Evolutionary conservation across 2,329 filamentous ascomycete species (phyloP).

Genomic region (Didymellaceae sp.): DNA sequence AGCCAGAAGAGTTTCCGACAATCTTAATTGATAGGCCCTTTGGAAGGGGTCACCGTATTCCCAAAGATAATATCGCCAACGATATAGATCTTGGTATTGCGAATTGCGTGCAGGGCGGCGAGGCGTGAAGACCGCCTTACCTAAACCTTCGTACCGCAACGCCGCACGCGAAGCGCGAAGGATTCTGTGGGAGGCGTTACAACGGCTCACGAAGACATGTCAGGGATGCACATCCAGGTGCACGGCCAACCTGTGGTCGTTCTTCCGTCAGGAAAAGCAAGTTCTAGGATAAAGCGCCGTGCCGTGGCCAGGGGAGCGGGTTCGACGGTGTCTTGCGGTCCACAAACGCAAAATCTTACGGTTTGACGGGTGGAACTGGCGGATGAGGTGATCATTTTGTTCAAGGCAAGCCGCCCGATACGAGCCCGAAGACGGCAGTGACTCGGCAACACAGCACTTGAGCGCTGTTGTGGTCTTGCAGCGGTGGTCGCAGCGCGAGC

Average conservation of each 20-base stretch:
- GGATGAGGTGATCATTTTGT: conserved; percentile 7
- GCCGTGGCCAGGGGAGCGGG: conserved; percentile 13
- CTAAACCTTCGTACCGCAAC: conserved; percentile 1
- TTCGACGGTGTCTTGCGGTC: conserved; percentile 6
- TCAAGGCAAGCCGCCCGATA: conserved; percentile 9
- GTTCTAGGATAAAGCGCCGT: conserved; percentile 12
- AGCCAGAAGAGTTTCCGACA: neutral
- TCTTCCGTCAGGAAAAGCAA: conserved; percentile 10
- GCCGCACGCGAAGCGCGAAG: conserved; percentile 7
- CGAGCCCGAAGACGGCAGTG: neutral
- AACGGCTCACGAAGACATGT: conserved; percentile 8
- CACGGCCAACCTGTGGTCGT: conserved; percentile 2
- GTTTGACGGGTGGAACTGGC: conserved; percentile 3
- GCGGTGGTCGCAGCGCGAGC: neutral
- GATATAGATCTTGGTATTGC: conserved; percentile 6
- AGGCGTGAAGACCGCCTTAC: conserved; percentile 3
- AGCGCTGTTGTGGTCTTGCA: neutral
- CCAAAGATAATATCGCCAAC: neutral
- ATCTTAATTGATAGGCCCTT: neutral
- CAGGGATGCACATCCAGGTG: conserved; percentile 3
- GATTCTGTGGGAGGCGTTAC: conserved; percentile 4
- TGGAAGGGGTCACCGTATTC: neutral
- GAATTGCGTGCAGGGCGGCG: neutral
- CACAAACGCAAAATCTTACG: neutral
- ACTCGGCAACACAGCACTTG: conserved; percentile 8